These are phyloP conservation scores for Ilyonectria destructans DNA, from an alignment of 2,329 filamentous ascomycete species.

Conservation along the genomic window DNA sequence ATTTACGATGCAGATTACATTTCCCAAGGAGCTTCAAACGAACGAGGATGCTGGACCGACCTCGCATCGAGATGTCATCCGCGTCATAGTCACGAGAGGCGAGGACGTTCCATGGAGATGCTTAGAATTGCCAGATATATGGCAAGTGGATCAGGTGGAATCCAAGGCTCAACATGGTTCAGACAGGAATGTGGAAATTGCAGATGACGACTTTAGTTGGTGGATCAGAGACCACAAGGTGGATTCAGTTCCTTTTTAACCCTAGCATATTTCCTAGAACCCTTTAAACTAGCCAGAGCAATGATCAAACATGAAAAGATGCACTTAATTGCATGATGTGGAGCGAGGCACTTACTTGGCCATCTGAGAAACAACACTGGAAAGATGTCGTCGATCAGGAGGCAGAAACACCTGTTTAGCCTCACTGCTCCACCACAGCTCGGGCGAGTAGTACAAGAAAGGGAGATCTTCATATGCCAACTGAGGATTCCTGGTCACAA, in stretches of 20 bases:
- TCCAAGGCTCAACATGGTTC: background rate
- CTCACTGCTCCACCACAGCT: conserved; percentile 49
- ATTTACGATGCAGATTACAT: conserved; percentile 1
- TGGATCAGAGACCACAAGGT: background rate
- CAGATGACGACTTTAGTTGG: background rate
- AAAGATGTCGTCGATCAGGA: conserved; percentile 44
- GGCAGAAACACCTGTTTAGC: conserved; percentile 42
- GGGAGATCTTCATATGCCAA: conserved; percentile 50
- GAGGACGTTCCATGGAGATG: conserved; percentile 8
- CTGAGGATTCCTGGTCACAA: conserved; percentile 37
- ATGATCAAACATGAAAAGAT: background rate
- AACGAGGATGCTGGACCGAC: too few species aligned
- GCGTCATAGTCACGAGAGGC: conserved; percentile 4
- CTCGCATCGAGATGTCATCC: conserved; percentile 11
- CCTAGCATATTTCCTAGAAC: background rate
- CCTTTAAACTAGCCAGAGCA: too few species aligned
- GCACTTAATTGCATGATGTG: background rate
- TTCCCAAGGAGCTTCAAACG: background rate
- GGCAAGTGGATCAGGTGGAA: conserved; percentile 15
- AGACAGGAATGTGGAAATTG: background rate
- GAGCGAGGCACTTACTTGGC: background rate
- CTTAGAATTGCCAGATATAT: conserved; percentile 14
- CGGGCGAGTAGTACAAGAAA: conserved; percentile 49
- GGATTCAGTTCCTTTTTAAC: background rate
- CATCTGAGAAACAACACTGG: conserved; percentile 37